phyloP scores from a whole-genome alignment of 2,329 filamentous ascomycete genomes.

The Alternaria sp. region DNA sequence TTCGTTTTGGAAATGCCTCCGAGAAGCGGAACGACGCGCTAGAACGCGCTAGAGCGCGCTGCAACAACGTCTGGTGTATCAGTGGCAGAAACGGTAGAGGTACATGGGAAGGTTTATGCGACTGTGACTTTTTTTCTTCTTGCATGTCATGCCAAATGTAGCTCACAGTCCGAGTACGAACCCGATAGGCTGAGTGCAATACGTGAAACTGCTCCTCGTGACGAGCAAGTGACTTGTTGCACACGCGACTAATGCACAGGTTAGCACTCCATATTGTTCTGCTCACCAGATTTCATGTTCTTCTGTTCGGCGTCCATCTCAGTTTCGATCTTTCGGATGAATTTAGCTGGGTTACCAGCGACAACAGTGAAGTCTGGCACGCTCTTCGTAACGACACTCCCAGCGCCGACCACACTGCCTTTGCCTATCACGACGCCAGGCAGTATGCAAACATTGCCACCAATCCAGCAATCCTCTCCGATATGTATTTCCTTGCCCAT shows the following conservation, averaged over 20 bases:
- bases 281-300: constrained; percentile 6
- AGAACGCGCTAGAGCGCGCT: neutral
- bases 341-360: constrained; percentile 72
- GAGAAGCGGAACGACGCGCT: constrained; percentile 3
- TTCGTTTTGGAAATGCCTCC: neutral
- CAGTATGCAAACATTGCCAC: constrained; percentile 65
- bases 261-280: neutral
- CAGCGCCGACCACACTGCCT: constrained; percentile 79
- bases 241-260: neutral
- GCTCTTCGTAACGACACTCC: constrained; percentile 83
- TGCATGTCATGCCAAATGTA: constrained; percentile 1
- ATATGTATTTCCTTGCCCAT: constrained; percentile 76
- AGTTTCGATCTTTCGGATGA: constrained; percentile 62
- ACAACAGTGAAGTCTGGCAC: constrained; percentile 72
- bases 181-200: neutral
- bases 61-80: neutral
- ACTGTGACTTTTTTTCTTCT: neutral
- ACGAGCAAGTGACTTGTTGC: neutral
- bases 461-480: constrained; percentile 72
- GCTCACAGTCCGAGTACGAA: neutral
- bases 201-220: constrained; percentile 1
- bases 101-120: neutral
- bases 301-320: constrained; percentile 40
- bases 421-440: constrained; percentile 81
- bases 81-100: neutral